These are phyloP conservation scores for Poa pratensis DNA, from an alignment of 176 grass and related monocot species.

Conservation along the genomic window DNA sequence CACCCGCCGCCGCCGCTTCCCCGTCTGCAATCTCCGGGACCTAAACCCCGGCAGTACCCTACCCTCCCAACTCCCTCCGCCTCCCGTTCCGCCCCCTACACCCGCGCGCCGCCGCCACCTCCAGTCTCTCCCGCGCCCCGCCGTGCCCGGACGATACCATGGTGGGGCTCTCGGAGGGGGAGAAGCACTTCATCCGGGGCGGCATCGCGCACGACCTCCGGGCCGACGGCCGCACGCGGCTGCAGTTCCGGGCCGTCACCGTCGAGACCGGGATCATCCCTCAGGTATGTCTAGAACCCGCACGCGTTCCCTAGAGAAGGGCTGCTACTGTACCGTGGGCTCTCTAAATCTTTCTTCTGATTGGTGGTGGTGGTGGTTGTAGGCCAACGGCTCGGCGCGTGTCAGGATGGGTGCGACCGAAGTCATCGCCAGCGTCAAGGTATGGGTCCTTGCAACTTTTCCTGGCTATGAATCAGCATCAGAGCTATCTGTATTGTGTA, in stretches of 20 bases:
- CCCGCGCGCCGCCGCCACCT: neutral
- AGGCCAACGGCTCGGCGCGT: conserved; percentile 83
- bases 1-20: neutral
- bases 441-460: conserved; percentile 34
- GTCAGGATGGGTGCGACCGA: conserved; percentile 78
- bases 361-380: conserved; percentile 12
- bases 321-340: neutral
- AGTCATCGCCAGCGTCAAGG: conserved; percentile 92
- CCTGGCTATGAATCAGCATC: neutral
- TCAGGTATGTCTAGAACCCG: conserved; percentile 45
- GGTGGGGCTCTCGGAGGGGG: conserved; percentile 79
- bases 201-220: conserved; percentile 79
- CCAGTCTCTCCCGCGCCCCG: neutral
- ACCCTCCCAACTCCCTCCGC: neutral
- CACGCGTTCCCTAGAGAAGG: neutral
- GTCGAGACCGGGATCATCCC: conserved; percentile 83
- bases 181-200: conserved; percentile 71
- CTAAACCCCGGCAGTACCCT: conserved; percentile 6
- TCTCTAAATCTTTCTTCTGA: neutral
- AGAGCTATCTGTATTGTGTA: neutral
- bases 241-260: conserved; percentile 70
- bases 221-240: conserved; percentile 67
- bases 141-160: conserved; percentile 35
- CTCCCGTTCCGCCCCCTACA: neutral
- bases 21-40: neutral